Conservation (phyloP, 164 flowering plant species). For the Aristolochia contorta region DNA sequence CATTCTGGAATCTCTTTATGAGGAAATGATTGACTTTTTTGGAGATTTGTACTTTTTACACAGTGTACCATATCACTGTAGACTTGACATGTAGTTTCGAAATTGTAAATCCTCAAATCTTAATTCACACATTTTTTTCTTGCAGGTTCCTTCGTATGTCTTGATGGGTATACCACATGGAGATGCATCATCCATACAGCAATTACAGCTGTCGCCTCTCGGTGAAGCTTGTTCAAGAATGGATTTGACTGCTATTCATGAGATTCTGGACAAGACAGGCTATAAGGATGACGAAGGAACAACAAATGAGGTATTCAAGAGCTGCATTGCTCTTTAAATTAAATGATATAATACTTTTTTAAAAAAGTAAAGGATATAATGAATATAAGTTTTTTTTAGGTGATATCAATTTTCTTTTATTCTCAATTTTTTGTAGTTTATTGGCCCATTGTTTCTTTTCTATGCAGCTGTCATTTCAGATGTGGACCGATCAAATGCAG, state of each 20-base stretch:
- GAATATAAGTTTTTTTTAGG: background rate
- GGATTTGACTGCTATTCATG: conserved; percentile 87
- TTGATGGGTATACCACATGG: conserved; percentile 39
- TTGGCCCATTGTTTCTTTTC: conserved; percentile 3
- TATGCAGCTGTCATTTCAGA: conserved; percentile 66
- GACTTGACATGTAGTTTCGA: too few relatives aligned
- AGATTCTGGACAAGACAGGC: conserved; percentile 65
- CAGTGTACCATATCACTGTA: too few relatives aligned
- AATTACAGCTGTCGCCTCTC: conserved; percentile 48
- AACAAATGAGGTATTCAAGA: conserved; percentile 50
- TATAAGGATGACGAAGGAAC: conserved; percentile 95
- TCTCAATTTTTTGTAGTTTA: background rate
- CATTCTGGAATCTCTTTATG: too few relatives aligned
- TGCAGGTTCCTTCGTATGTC: conserved; percentile 47
- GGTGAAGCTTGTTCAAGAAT: conserved; percentile 80
- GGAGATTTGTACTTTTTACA: too few relatives aligned
- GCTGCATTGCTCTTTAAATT: background rate
- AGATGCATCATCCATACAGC: conserved; percentile 21
- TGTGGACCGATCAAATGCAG: conserved; percentile 81
- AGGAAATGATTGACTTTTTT: too few relatives aligned
- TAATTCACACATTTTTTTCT: conserved; percentile 1
- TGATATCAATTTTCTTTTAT: background rate
- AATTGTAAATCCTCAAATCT: too few relatives aligned
- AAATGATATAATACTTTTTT: background rate
- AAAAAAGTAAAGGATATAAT: too few relatives aligned